Base-by-base conservation (phyloP, 1,284 basidiomycete genomes). In the Trichosporon coremiiforme region DNA sequence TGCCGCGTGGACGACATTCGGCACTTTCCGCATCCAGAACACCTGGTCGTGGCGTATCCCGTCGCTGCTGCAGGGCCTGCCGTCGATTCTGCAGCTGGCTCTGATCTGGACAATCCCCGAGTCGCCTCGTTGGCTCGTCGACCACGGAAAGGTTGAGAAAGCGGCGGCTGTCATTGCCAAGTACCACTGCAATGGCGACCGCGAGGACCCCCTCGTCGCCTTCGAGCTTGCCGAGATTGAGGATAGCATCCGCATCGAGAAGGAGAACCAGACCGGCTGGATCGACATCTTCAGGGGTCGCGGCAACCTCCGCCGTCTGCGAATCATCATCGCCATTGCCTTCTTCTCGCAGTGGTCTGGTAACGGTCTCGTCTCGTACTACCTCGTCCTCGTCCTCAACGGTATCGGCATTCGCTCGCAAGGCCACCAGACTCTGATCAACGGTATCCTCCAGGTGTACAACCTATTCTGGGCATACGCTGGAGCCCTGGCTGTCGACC, bases 81-180 rank as follows among this genome's bases (percentile, higher is more conserved):
- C 68, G 75, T 88, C 65, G 8, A 33, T 69, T 17, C 9, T 73
- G 41, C 72, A 73, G 68, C 22, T 74, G n/a, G 10, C 33, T 31
- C 62, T 70, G 33, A 62, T 75, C 25, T 72, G 71, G 70, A 67
- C 71, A 22, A 70, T 73, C 29, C 76, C 76, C 9, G 75, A 75
- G 12, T 67, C 81, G 60, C 76, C 78, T 2, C 70, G 72, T 20
- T 73, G 72, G 72, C 69, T 73, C 50, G 63, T 77, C 9, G 68
- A 78, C 45, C 68, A 75, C 47, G 71, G 73, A 17, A 66, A 71
- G 65, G 70, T 71, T 25, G 67, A 70, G 20, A 20, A 66, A 41
- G 73, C 73, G 4, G 33, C 96, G 38, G 94, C 93, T 0, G 95
- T 97, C 85, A 86, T 98, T 33, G 91, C 93, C 47, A 94, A 94